Evolutionary conservation across 371 early-diverging fungal genomes (phyloP), one percentile per base, ranked within the genome.

Genomic region (Mucor sp.): DNA sequence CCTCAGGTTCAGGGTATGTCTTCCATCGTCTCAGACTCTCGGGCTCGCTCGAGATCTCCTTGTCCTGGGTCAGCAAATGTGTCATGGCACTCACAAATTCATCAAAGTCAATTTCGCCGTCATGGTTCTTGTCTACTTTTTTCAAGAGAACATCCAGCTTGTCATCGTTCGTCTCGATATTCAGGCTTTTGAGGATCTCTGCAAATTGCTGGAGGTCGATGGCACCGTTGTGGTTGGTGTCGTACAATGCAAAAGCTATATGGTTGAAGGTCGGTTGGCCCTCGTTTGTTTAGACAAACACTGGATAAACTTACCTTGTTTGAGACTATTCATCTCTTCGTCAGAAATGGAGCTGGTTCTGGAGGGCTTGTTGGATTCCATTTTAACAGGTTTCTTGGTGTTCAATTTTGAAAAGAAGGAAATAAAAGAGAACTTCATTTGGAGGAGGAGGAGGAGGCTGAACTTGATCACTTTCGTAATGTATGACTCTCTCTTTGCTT

Each of bases 71-170:
- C 6, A 55, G 19, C 58, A 69, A 47, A 62, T 61, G n/a, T 14
- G 67, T 68, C 83, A 94, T 91, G 44, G 92, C 80, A 30, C 73
- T 78, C 7, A 92, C 77, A 78, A 94, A 94, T 65, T 91, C 93
- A 35, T 91, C 82, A 66, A 93, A 86, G 71, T 84, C 84, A 41
- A 91, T 82, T 8, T 72, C 76, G 33, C 82, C 80, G 43, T 76
- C 76, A 6, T 77, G 76, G n/a, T 78, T 83, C 7, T 58, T 65
- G n/a, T 72, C 69, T 1, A 62, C 50, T 41, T 57, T 44, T 9
- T 62, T 27, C 11, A 72, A 41, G n/a, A 68, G 37, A 1, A 43
- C 19, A 41, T 43, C 25, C n/a, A 69, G 44, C 39, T 53, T 63
- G 14, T 59, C 21, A 6, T 65, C 65, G 30, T 69, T 53, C 3